Evolutionary conservation across 495 filamentous ascomycete genomes (phyloP).

Genomic region (Penicillium steckii): DNA sequence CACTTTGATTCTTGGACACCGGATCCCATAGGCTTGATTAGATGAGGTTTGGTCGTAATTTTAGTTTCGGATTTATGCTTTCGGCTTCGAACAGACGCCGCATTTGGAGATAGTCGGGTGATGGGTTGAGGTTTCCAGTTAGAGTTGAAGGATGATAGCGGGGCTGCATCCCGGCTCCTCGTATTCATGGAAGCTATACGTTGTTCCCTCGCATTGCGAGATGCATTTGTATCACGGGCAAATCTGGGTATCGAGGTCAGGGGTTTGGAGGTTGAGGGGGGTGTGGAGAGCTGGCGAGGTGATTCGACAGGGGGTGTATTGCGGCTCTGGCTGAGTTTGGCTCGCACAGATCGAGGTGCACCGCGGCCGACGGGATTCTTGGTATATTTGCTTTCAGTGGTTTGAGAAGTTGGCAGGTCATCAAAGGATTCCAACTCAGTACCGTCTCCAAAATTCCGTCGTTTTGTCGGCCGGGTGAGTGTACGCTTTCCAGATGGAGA

Average conservation of each 20-base stretch:
- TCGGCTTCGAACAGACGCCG: slow-evolving; percentile 50
- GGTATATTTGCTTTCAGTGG: slow-evolving; percentile 76
- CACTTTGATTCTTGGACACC: slow-evolving; percentile 62
- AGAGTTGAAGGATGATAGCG: slow-evolving; percentile 63
- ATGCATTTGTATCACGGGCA: slow-evolving; percentile 88
- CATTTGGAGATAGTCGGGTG: slow-evolving; percentile 47
- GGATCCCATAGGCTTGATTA: slow-evolving; percentile 70
- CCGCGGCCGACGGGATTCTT: slow-evolving; percentile 75
- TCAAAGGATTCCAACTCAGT: slow-evolving; percentile 91
- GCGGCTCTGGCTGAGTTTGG: slow-evolving; percentile 58
- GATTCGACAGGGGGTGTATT: slow-evolving; percentile 40
- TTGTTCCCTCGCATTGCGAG: slow-evolving; percentile 86
- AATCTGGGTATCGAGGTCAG: slow-evolving; percentile 70
- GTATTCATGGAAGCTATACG: slow-evolving; percentile 56
- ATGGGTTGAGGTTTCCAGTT: slow-evolving; percentile 80
- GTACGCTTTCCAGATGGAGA: slow-evolving; percentile 56
- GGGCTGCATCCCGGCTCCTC: slow-evolving; percentile 47
- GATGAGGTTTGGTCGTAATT: slow-evolving; percentile 60
- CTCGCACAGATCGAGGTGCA: slow-evolving; percentile 62
- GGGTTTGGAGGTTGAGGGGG: slow-evolving; percentile 45
- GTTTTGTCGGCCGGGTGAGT: slow-evolving; percentile 69
- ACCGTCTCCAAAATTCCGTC: slow-evolving; percentile 86
- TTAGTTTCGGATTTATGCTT: slow-evolving; percentile 49
- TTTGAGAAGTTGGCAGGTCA: slow-evolving; percentile 85
- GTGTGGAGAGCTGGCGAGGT: slow-evolving; percentile 57